Evolutionary conservation across 352 stramenopile species (phyloP), one percentile per base, ranked within the genome.

Genomic region (Lagenidium sp.): DNA sequence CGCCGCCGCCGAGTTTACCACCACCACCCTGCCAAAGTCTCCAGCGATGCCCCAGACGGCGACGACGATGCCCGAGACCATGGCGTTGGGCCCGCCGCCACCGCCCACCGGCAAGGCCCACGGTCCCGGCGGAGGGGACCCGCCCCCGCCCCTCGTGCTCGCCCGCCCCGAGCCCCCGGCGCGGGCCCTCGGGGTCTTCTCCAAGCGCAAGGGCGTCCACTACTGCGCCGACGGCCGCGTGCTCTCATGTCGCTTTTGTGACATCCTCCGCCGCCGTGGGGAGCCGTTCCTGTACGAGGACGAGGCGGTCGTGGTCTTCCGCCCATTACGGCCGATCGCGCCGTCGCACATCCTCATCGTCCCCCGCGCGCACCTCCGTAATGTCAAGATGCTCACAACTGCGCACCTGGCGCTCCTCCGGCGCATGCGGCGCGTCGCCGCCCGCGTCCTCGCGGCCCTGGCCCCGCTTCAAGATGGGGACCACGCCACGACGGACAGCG

Each of bases 231-330:
- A 87, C 37, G 73, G 75, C 18, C 46, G 60, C 28, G 67, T 91
- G 30, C 44, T 61, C 34, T 74, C 57, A 52, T 92, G 79, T 40
- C 76, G 78, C 49, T 92, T 89, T 53, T 92, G 79, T 46, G 74
- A 92, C 47, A 92, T 92, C 50, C 49, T 89, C 22, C 60, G 62
- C 15, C 31, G 47, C 4, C 58, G 64, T 22, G 61, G 67, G 46
- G 72, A 92, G 48, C 57, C 55, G 10, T 84, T 92, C 31, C 52
- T 88, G 18, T 90, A 85, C 37, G 67, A 93, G 41, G 77, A 90
- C 59, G 80, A 84, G 32, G 40, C 65, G 43, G 58, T 93, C 18
- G 74, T 77, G 10, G 80, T 93, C 44, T 89, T 93, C 49, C 77
- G 77, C 3, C 80, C 80, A 18, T 52, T 93, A 28, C 61, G 72